phyloP scores from a whole-genome alignment of 1,284 basidiomycete genomes.

The Rhodotorula sp. region DNA sequence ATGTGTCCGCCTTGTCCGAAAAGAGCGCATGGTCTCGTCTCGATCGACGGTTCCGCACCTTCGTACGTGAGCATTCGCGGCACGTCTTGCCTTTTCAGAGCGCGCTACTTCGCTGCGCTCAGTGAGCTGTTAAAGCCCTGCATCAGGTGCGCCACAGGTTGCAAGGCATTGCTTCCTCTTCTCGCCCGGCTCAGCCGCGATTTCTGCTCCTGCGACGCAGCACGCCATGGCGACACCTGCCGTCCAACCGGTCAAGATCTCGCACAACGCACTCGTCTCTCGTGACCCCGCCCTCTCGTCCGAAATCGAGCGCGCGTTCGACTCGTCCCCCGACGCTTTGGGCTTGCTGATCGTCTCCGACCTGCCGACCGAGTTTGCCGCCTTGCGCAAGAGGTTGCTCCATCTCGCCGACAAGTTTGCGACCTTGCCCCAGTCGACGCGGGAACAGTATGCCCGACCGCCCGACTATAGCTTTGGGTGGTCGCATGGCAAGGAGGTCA shows the following conservation, averaged over 20 bases:
- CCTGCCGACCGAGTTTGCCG: slow-evolving; percentile 65
- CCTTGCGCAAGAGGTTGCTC: slow-evolving; percentile 67
- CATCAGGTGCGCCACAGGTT: no score
- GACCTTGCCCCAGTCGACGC: slow-evolving; percentile 60
- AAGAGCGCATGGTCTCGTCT: not conserved
- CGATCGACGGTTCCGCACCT: not conserved
- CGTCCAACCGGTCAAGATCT: slow-evolving; percentile 26
- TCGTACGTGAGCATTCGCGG: no score
- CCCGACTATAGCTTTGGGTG: slow-evolving; percentile 63
- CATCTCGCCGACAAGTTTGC: slow-evolving; percentile 67
- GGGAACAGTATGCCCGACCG: slow-evolving; percentile 61
- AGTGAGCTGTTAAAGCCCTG: no score
- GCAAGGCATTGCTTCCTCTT: no score
- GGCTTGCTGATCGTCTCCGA: slow-evolving; percentile 53
- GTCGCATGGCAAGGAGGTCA: slow-evolving; percentile 93
- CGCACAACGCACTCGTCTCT: slow-evolving; percentile 23
- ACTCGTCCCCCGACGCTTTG: slow-evolving; percentile 35
- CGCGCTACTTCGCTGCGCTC: no score
- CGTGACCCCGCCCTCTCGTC: slow-evolving; percentile 4
- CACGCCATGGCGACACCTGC: not conserved
- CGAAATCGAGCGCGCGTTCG: slow-evolving; percentile 37
- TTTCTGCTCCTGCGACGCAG: no score
- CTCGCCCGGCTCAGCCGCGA: no score
- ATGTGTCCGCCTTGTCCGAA: no score
- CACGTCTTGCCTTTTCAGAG: no score